A percentile compares a stretch with the other conserved stretches of the same genome.
phyloP scores from a whole-genome alignment of 805 yeast species.

The Kodamaea laetipori region DNA sequence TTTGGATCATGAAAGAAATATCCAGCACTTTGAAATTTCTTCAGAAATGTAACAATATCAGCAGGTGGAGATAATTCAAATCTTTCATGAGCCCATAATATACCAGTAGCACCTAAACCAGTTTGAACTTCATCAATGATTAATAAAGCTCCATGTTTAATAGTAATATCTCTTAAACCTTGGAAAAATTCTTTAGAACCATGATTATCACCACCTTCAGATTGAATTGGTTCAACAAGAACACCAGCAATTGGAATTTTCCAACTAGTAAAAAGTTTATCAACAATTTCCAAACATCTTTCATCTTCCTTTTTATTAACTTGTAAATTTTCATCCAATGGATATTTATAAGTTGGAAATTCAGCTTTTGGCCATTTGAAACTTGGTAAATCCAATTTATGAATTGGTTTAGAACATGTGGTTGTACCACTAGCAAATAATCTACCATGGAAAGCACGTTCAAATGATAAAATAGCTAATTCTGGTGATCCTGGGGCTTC shows the following conservation, averaged over 20 bases:
- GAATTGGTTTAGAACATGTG: constrained; percentile 93
- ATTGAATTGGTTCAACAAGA: constrained; percentile 87
- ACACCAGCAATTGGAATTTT: constrained; percentile 81
- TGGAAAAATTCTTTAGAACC: constrained; percentile 79
- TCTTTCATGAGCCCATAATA: constrained; percentile 87
- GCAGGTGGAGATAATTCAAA: constrained; percentile 75
- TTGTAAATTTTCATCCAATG: constrained; percentile 65
- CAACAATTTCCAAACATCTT: constrained; percentile 77
- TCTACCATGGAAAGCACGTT: constrained; percentile 92
- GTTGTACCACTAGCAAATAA: constrained; percentile 87
- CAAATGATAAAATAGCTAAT: constrained; percentile 81
- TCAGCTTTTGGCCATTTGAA: constrained; percentile 97
- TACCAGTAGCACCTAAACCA: constrained; percentile 87
- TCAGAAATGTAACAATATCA: constrained; percentile 83
- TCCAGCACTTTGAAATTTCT: constrained; percentile 89
- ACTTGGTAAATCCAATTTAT: constrained; percentile 89
- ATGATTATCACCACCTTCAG: constrained; percentile 92
- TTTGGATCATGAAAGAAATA: constrained; percentile 77
- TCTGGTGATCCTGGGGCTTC: constrained; percentile 88
- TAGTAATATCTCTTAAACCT: constrained; percentile 74
- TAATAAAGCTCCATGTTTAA: constrained; percentile 67
- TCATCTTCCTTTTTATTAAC: constrained; percentile 77
- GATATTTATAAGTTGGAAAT: constrained; percentile 83
- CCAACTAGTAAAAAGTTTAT: constrained; percentile 68
- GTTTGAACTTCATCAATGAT: constrained; percentile 89